These are phyloP conservation scores for Linnemannia exigua DNA, from an alignment of 192 early-diverging fungal species.

Conservation along the genomic window DNA sequence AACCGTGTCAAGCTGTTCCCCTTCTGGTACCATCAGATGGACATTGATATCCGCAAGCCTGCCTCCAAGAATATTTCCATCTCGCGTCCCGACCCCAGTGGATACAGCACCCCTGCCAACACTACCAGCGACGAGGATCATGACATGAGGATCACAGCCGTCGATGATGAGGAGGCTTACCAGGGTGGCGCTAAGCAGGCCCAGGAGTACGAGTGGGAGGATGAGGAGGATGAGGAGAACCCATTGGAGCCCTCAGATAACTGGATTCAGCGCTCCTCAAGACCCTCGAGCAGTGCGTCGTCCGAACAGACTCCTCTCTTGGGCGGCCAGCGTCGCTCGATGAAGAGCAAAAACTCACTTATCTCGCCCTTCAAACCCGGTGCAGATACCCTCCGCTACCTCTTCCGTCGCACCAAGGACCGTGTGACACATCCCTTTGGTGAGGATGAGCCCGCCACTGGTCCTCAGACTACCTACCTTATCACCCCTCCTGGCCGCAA, in stretches of 20 bases:
- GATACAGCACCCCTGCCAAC: conserved; percentile 57
- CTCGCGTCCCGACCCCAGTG: conserved; percentile 65
- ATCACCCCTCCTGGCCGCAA: conserved; percentile 60
- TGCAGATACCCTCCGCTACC: conserved; percentile 53
- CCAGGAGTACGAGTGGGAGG: conserved; percentile 34
- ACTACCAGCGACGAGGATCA: conserved; percentile 53
- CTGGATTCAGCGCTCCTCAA: conserved; percentile 48
- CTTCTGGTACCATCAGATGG: conserved; percentile 97
- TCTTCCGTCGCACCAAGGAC: conserved; percentile 48
- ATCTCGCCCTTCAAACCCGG: conserved; percentile 54
- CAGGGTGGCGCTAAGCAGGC: conserved; percentile 37
- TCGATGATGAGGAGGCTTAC: conserved; percentile 32
- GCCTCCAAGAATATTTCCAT: conserved; percentile 65
- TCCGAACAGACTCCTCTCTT: conserved; percentile 54
- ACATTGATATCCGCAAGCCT: conserved; percentile 92
- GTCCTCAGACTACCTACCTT: conserved; percentile 40
- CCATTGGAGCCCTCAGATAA: conserved; percentile 41
- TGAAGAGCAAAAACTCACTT: conserved; percentile 45
- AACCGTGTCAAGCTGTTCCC: conserved; percentile 86
- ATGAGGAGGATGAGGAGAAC: conserved; percentile 53
- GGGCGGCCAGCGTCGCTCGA: conserved; percentile 6
- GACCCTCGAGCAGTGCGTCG: conserved; percentile 30
- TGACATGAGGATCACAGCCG: conserved; percentile 38
- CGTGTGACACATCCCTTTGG: conserved; percentile 34
- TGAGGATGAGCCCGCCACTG: conserved; percentile 12